phyloP scores from a whole-genome alignment of 2,329 filamentous ascomycete genomes.

The Phoma herbarum region DNA sequence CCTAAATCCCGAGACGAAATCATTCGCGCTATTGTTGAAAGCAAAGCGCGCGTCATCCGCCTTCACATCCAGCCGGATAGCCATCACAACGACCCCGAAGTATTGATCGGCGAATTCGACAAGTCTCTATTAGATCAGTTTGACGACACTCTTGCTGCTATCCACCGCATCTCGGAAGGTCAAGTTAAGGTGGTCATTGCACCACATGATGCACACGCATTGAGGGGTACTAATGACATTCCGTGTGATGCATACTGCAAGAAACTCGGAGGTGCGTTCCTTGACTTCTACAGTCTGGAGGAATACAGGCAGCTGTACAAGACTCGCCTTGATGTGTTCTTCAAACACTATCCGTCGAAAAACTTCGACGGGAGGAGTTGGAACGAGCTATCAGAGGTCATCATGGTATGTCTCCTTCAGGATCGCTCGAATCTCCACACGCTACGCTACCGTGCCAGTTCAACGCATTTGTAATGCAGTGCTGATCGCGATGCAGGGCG shows the following conservation, averaged over 20 bases:
- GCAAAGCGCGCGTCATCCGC: constrained; percentile 44
- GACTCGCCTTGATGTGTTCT: constrained; percentile 44
- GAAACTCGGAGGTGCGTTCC: constrained; percentile 41
- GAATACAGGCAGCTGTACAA: constrained; percentile 43
- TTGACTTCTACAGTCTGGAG: constrained; percentile 48
- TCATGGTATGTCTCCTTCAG: constrained; percentile 34
- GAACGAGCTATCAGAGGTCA: constrained; percentile 43
- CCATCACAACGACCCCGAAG: constrained; percentile 44
- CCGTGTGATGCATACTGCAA: constrained; percentile 49
- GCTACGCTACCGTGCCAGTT: background rate
- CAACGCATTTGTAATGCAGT: background rate
- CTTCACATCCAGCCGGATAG: constrained; percentile 44
- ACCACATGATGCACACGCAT: constrained; percentile 47
- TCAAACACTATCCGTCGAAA: constrained; percentile 47
- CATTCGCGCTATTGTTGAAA: constrained; percentile 42
- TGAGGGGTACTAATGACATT: constrained; percentile 41
- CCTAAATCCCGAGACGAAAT: constrained; percentile 39
- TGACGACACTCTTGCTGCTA: constrained; percentile 47
- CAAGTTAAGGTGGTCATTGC: constrained; percentile 49
- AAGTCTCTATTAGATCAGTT: constrained; percentile 45
- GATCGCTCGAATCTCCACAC: background rate
- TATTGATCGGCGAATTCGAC: constrained; percentile 43
- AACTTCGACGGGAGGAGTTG: constrained; percentile 46
- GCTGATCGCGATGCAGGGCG: constrained; percentile 33
- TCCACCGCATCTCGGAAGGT: constrained; percentile 47